Evolutionary conservation across 257 asterid species (phyloP).

Genomic region (Lantana camara): DNA sequence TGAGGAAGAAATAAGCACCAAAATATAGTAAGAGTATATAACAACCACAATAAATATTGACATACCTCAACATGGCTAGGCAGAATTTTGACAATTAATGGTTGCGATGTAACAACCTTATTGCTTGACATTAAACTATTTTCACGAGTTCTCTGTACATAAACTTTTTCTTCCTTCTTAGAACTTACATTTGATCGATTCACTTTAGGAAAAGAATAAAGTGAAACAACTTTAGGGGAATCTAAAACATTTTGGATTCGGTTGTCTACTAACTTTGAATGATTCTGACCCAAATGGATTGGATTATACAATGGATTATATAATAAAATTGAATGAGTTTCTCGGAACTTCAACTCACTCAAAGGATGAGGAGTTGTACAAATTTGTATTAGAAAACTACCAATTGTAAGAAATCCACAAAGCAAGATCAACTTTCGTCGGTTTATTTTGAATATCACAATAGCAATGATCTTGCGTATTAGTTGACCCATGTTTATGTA

Average conservation of each 20-base stretch:
- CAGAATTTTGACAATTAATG: too few species aligned
- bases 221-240: neutral
- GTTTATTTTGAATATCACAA: slow-evolving; percentile 42
- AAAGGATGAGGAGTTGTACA: slow-evolving; percentile 47
- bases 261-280: neutral
- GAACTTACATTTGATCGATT: neutral
- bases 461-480: slow-evolving; percentile 25
- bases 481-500: slow-evolving; percentile 38
- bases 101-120: too few species aligned
- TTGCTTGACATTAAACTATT: neutral
- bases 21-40: neutral
- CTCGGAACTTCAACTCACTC: slow-evolving; percentile 36
- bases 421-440: slow-evolving; percentile 47
- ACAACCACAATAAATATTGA: slow-evolving; percentile 6
- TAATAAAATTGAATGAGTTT: slow-evolving; percentile 17
- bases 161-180: neutral
- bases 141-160: neutral
- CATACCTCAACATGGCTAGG: slow-evolving; percentile 52
- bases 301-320: slow-evolving; percentile 21
- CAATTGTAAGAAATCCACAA: slow-evolving; percentile 42
- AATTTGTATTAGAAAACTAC: slow-evolving; percentile 39
- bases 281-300: slow-evolving; percentile 15
- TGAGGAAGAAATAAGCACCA: neutral
- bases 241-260: neutral
- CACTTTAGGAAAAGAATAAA: neutral